Evolutionary conservation across 2,329 filamentous ascomycete genomes (phyloP).

Genomic region (Leptosphaerulina australis): DNA sequence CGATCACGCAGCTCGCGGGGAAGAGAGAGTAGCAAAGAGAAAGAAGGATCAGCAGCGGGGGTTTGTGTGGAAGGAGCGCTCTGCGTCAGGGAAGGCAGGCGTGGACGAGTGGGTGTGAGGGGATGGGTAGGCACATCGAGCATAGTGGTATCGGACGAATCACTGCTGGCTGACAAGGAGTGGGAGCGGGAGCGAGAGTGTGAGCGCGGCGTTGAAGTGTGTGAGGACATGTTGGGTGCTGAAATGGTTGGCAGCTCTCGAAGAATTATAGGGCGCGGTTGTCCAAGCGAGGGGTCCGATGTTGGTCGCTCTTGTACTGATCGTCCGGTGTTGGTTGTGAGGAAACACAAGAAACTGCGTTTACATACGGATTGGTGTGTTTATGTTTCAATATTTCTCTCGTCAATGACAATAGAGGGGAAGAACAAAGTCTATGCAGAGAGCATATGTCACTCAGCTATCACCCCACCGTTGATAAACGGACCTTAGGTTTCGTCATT

Average conservation of each 20-base stretch:
- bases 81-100: slow-evolving; percentile 27
- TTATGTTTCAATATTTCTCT: too few relatives aligned
- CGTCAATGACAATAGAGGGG: too few relatives aligned
- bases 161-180: slow-evolving; percentile 39
- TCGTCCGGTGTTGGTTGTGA: too few relatives aligned
- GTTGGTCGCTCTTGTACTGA: too few relatives aligned
- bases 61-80: slow-evolving; percentile 17
- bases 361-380: background rate
- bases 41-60: slow-evolving; percentile 28
- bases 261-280: background rate
- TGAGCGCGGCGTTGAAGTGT: slow-evolving; percentile 36
- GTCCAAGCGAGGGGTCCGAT: background rate
- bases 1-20: slow-evolving; percentile 47
- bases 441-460: background rate
- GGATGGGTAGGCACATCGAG: slow-evolving; percentile 38
- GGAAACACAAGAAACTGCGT: too few relatives aligned
- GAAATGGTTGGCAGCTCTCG: background rate
- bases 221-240: slow-evolving; percentile 35
- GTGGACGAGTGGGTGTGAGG: slow-evolving; percentile 36
- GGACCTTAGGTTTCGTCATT: slow-evolving; percentile 4
- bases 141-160: slow-evolving; percentile 44
- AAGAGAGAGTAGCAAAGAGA: slow-evolving; percentile 44
- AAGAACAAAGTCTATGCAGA: too few relatives aligned
- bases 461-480: background rate
- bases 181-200: slow-evolving; percentile 40